These are phyloP conservation scores for Penicillium steckii DNA, from an alignment of 495 filamentous ascomycete genomes.

Conservation along the genomic window DNA sequence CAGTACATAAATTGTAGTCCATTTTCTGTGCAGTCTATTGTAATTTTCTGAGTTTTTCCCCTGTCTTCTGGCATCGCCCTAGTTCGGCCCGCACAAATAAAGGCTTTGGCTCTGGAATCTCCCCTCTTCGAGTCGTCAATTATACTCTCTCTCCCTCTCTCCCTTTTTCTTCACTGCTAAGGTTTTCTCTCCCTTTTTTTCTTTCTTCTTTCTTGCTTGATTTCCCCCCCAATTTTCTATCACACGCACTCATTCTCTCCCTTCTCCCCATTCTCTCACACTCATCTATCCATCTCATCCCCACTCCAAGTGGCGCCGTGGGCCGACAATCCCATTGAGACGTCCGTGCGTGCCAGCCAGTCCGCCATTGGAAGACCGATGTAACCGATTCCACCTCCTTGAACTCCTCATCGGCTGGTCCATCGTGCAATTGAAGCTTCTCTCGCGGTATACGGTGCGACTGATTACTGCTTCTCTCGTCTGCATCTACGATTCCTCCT, in stretches of 20 bases:
- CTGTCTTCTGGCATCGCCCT: background rate
- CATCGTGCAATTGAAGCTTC: conserved; percentile 11
- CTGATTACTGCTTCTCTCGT: conserved; percentile 5
- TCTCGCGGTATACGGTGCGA: conserved; percentile 5
- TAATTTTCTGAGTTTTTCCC: background rate
- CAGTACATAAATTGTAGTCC: too few species aligned
- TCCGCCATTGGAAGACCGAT: conserved; percentile 30
- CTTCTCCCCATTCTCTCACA: background rate
- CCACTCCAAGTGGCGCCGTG: conserved; percentile 1
- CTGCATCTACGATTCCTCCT: background rate
- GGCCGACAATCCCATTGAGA: conserved; percentile 8
- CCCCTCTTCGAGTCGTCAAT: background rate
- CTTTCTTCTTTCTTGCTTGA: background rate
- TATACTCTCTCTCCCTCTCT: background rate
- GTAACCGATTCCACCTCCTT: conserved; percentile 36
- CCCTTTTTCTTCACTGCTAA: background rate
- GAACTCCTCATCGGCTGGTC: conserved; percentile 26
- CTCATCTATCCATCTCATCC: background rate
- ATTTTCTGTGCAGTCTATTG: background rate
- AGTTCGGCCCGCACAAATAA: conserved; percentile 1
- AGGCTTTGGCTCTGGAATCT: background rate
- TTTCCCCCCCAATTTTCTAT: too few species aligned
- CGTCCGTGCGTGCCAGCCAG: conserved; percentile 15
- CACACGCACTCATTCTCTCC: too few species aligned
- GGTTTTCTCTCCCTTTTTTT: background rate